Evolutionary conservation across 2,329 filamentous ascomycete genomes (phyloP).

Genomic region (Cadophora malorum): DNA sequence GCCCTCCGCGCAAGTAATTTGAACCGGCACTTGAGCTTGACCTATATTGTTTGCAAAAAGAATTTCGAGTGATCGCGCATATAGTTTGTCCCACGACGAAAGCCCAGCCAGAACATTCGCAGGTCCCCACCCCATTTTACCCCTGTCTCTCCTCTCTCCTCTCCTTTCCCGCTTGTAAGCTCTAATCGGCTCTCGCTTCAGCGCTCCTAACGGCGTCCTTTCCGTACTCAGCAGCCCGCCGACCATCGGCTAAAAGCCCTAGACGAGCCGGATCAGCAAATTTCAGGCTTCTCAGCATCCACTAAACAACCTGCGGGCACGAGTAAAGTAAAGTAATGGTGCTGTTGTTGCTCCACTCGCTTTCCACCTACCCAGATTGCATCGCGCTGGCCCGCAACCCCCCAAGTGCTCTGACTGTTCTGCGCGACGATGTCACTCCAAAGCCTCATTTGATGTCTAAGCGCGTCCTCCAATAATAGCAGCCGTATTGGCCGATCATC

Average conservation of each 20-base stretch:
- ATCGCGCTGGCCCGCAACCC: neutral
- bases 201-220: neutral
- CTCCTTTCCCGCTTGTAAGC: neutral
- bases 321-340: neutral
- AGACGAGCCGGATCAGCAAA: neutral
- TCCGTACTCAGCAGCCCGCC: neutral
- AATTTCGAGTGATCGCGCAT: neutral
- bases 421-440: slow-evolving; percentile 3
- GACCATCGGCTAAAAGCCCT: neutral
- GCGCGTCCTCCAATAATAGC: slow-evolving; percentile 14
- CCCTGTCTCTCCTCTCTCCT: neutral
- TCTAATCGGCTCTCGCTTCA: neutral
- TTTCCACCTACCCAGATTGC: slow-evolving; percentile 13
- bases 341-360: neutral
- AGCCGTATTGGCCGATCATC: neutral
- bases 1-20: too few relatives aligned
- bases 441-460: slow-evolving; percentile 13
- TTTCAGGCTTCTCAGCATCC: too few relatives aligned
- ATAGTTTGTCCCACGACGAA: neutral
- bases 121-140: neutral
- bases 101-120: neutral
- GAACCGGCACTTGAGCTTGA: too few relatives aligned
- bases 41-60: neutral
- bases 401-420: neutral
- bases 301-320: neutral